Evolutionary conservation across 225 moss, liverwort and hornwort species (phyloP), one percentile per base, ranked within the genome.

Genomic region (Bryum argenteum): DNA sequence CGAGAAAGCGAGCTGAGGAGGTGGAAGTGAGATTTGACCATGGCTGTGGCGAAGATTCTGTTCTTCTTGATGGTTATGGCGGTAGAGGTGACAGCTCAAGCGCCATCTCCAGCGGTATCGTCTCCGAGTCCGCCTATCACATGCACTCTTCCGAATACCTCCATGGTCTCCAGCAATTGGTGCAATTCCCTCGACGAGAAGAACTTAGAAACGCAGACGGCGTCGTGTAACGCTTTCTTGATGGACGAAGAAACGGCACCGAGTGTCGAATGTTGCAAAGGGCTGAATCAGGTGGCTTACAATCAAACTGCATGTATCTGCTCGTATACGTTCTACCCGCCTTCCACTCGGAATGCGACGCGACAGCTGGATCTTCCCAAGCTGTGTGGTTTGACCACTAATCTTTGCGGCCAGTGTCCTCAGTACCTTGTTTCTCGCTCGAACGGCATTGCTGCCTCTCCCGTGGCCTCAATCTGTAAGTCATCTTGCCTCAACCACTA

Each of bases 301-400:
- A 66, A 73, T 23, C 51, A 70, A 16, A 80, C 80, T 9, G 83
- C 86, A 60, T 87, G 86, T 58, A 75, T 81, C 17, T 87, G 86
- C 75, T 42, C 61, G 8, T 69, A 53, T 54, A 87, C 86, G 3
- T 87, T 87, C 73, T 83, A 83, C 70, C 86, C 86, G 6, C 70
- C 86, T 3, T 52, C 80, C 37, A 13, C 75, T n/a, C 45, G 28
- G 45, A 87, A 87, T 62, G 78, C 63, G 23, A 26, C 86, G 12
- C 78, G 83, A 37, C 80, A 81, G 53, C 73, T 73, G 40, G 58
- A 66, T 19, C 86, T 87, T 9, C 86, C 86, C 11, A 55, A 66
- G 0, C 67, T 87, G 1, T 87, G 86, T 65, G 52, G 66, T 12
- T 48, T 87, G 54, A 52, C 19, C 10, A 87, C 86, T 16, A 37